Percentiles rank a stretch among this genome's conserved stretches.
Evolutionary conservation across 768 basidiomycete species (phyloP).

Genomic region (Agaricus sinodeliciosus): DNA sequence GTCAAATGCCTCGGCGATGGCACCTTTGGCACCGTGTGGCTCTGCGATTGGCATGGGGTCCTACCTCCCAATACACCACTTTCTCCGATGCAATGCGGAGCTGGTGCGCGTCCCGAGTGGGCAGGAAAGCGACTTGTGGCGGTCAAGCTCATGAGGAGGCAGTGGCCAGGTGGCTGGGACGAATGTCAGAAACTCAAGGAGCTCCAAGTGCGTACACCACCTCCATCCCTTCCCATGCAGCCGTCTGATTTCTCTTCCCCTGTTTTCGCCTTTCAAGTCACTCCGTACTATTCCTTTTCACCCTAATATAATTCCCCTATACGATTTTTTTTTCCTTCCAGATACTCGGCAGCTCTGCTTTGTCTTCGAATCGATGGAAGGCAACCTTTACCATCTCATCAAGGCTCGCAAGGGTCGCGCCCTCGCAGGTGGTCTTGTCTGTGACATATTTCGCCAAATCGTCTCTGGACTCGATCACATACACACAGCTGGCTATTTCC

Average conservation of each 20-base stretch:
- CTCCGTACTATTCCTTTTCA: slow-evolving; percentile 92
- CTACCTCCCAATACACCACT: slow-evolving; percentile 86
- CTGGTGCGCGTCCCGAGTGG: slow-evolving; percentile 91
- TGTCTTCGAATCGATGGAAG: slow-evolving; percentile 99
- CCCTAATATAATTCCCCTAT: slow-evolving; percentile 95
- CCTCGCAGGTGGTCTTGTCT: slow-evolving; percentile 93
- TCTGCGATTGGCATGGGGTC: slow-evolving; percentile 98
- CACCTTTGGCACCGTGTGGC: slow-evolving; percentile 96
- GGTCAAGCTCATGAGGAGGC: slow-evolving; percentile 97
- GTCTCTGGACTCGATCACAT: slow-evolving; percentile 89
- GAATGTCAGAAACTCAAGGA: slow-evolving; percentile 95
- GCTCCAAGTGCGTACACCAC: slow-evolving; percentile 63
- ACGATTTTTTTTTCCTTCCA: slow-evolving; percentile 98
- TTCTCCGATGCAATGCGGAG: slow-evolving; percentile 94
- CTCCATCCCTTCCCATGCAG: slow-evolving; percentile 10
- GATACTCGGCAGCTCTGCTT: slow-evolving; percentile 95
- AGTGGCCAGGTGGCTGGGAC: slow-evolving; percentile 97
- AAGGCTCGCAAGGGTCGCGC: slow-evolving; percentile 93
- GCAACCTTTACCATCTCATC: slow-evolving; percentile 98
- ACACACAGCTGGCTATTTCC: slow-evolving; percentile 90
- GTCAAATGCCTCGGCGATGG: slow-evolving; percentile 97
- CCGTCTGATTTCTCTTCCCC: slow-evolving; percentile 13
- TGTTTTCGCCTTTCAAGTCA: slow-evolving; percentile 46
- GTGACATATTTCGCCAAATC: slow-evolving; percentile 91
- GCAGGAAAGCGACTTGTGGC: slow-evolving; percentile 91